These are phyloP conservation scores for Vitis rotundifolia DNA, from an alignment of 164 flowering plant species.

Conservation along the genomic window DNA sequence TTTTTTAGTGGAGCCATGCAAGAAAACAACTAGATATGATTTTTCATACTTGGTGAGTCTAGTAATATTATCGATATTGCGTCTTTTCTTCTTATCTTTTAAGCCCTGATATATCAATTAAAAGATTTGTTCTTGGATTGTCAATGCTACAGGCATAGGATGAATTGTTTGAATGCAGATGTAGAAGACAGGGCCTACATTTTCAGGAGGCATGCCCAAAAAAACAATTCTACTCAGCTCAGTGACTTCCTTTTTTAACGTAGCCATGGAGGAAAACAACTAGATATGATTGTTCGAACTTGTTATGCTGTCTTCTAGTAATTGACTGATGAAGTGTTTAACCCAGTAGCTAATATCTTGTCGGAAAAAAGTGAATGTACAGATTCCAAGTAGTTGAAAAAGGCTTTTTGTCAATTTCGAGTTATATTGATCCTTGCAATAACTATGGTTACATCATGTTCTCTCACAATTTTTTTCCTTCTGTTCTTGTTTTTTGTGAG, in stretches of 20 bases:
- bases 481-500: too few species aligned
- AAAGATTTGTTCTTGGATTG: neutral
- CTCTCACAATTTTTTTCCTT: too few species aligned
- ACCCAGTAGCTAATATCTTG: too few species aligned
- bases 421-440: too few species aligned
- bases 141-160: slow-evolving; percentile 67
- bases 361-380: too few species aligned
- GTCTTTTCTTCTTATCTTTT: neutral
- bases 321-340: too few species aligned
- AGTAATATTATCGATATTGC: too few species aligned
- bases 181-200: slow-evolving; percentile 71
- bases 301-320: slow-evolving; percentile 14
- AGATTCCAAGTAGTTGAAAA: too few species aligned
- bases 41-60: slow-evolving; percentile 44
- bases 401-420: too few species aligned
- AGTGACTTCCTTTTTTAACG: slow-evolving; percentile 82
- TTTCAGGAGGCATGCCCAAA: slow-evolving; percentile 21
- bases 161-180: slow-evolving; percentile 78
- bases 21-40: too few species aligned
- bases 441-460: too few species aligned
- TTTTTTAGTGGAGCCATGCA: slow-evolving; percentile 47
- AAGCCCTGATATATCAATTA: neutral
- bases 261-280: neutral
- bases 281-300: slow-evolving; percentile 5
- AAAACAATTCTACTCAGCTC: slow-evolving; percentile 39